A percentile compares a stretch with the other conserved stretches of the same genome.
Evolutionary conservation across 371 early-diverging fungal genomes (phyloP).

Genomic region (Lichtheimia hyalospora): DNA sequence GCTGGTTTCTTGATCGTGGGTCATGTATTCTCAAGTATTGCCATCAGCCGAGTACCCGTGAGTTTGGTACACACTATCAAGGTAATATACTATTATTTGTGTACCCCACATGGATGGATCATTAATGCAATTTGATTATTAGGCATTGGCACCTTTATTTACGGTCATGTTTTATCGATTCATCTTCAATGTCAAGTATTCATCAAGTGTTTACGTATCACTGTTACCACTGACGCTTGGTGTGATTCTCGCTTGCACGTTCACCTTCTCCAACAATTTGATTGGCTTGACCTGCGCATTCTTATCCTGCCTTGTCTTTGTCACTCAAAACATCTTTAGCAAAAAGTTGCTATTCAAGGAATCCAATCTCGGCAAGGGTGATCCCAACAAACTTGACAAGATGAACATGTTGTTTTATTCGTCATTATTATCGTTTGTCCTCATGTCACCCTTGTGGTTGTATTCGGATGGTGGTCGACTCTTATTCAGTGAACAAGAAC

Average conservation of each 20-base stretch:
- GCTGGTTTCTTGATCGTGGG: slow-evolving; percentile 81
- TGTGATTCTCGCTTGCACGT: slow-evolving; percentile 70
- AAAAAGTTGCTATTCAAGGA: slow-evolving; percentile 73
- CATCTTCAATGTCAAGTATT: slow-evolving; percentile 64
- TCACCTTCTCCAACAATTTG: slow-evolving; percentile 51
- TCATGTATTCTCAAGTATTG: slow-evolving; percentile 78
- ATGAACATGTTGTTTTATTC: slow-evolving; percentile 83
- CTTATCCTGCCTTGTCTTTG: slow-evolving; percentile 76
- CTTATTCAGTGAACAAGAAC: neutral
- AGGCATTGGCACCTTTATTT: slow-evolving; percentile 88
- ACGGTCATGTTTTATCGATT: slow-evolving; percentile 79
- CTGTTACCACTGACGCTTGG: slow-evolving; percentile 83
- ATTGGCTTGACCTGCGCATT: slow-evolving; percentile 76
- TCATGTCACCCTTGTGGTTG: slow-evolving; percentile 84
- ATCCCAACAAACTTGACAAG: slow-evolving; percentile 77
- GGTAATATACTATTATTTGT: slow-evolving; percentile 38
- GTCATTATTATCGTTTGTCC: slow-evolving; percentile 61
- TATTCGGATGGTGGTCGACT: slow-evolving; percentile 70
- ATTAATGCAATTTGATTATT: slow-evolving; percentile 3
- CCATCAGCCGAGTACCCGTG: slow-evolving; percentile 77
- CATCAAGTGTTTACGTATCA: slow-evolving; percentile 69
- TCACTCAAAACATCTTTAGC: slow-evolving; percentile 81
- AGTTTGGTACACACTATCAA: slow-evolving; percentile 90
- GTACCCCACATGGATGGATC: neutral
- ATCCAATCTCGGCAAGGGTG: slow-evolving; percentile 32